Base-by-base conservation (phyloP, 305 asterid genomes). In the Rubia tinctorum region DNA sequence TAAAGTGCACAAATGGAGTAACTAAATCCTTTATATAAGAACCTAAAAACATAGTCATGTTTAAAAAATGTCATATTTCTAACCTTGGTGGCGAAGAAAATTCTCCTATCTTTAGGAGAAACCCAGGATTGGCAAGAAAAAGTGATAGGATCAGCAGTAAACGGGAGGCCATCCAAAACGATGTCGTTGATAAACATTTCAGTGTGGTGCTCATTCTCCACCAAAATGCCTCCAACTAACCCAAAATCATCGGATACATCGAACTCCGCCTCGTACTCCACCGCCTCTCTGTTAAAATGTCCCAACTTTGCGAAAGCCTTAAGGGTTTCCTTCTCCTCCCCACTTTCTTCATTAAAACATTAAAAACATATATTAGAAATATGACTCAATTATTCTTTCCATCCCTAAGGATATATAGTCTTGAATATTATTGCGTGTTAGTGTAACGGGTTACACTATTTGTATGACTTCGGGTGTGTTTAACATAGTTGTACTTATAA, bases 61-160 rank as follows among this genome's bases (percentile, higher is more conserved):
- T 27, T 45, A 27, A 27, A 27, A 27, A 27, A 27, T 27, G 30
- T 45, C 53, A 11, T 4, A 14, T 51, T 14, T 17, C 76, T 65
- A 43, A 86, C 98, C 97, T 85, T 89, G 76, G 85, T 86, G 0
- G 77, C 11, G 79, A 93, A 93, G 72, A 93, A 89, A 14, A 88
- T 23, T 69, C 98, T 85, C 42, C 84, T 78, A 0, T 77, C 75
- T 59, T 82, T 86, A 60, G 98, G 20, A 66, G 89, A 91, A 70
- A 89, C 62, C 98, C 98, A 93, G 0, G 98, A 89, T 4, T 91
- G 56, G 71, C 93, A 88, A 0, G 79, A 30, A 6, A 90, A 56
- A 0, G 65, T 61, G 30, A 86, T 37, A 0, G 85, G 12, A 6
- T 83, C 88, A 12, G 10, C 88, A 10, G 13, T 53, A n/a, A 53